Base-by-base conservation (phyloP, 805 yeast species). In the Isabelozyma pseudorhagii region DNA sequence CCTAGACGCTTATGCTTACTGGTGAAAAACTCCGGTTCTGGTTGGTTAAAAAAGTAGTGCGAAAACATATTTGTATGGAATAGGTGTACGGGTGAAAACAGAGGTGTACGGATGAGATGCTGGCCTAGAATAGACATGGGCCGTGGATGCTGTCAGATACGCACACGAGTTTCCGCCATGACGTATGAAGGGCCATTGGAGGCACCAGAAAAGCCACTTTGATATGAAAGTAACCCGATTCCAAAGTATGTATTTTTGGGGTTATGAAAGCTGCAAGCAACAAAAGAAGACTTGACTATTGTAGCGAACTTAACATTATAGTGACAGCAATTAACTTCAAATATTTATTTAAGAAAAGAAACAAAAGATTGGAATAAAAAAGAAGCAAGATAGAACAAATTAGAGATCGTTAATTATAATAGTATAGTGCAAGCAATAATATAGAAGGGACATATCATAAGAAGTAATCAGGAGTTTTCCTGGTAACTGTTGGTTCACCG, bases 391-490 rank as follows among this genome's bases (percentile, higher is more conserved):
- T 44, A 38, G 40, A 14, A 38, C 17, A 38, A n/a, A 38, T 14
- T 38, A 38, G 21, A 14, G 40, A 17, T 14, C 17, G 17, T 38
- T 41, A 41, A 36, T 34, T 42, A 14, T 25, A 34, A 29, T 40
- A 40, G 15, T 38, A 27, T 25, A 38, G 27, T 28, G 40, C 40
- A 44, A 36, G 44, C 42, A 34, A 43, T 14, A 39, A 27, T 42
- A 46, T 18, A 49, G 34, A 44, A 41, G 36, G 46, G 42, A 27
- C 27, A 25, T 36, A 47, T 59, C 53, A 89, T 70, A 91, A 80
- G 81, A 93, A 93, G 71, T 93, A 93, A 72, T 93, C 98, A 11
- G 99, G 98, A 8, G 97, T 92, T 69, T 93, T 91, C 71, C 98
- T 84, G 42, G 96, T 89, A 39, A 92, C 98, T 8, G 96, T 89